These are phyloP conservation scores for Cladosporium sp. DNA, from an alignment of 2,329 filamentous ascomycete species.

Conservation along the genomic window DNA sequence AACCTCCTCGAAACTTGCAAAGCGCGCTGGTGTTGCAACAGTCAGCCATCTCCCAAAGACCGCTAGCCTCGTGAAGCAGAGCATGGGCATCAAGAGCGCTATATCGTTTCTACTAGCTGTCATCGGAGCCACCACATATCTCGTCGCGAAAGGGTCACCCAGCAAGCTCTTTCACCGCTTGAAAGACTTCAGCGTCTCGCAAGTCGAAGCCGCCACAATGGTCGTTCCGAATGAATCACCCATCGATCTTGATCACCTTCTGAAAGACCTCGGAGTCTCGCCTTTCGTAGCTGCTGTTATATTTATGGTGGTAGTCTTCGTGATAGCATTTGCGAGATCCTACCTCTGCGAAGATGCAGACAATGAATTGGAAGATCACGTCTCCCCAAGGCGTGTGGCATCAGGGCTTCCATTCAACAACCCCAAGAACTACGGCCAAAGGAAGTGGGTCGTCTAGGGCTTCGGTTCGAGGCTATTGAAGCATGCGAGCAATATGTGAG, in stretches of 20 bases:
- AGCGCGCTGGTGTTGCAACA: not conserved
- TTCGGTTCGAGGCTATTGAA: not conserved
- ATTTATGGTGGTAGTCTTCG: not conserved
- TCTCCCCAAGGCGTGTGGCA: too few relatives aligned
- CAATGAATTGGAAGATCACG: not conserved
- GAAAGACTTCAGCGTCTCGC: not conserved
- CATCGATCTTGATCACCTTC: not conserved
- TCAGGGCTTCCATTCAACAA: too few relatives aligned
- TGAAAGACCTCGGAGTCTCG: not conserved
- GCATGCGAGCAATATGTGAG: not conserved
- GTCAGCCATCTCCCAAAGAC: not conserved
- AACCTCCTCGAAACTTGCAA: too few relatives aligned
- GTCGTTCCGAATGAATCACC: too few relatives aligned
- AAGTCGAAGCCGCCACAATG: not conserved
- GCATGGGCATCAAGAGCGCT: too few relatives aligned
- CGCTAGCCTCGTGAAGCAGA: too few relatives aligned
- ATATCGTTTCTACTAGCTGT: too few relatives aligned
- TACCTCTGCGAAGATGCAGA: not conserved
- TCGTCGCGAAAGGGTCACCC: too few relatives aligned
- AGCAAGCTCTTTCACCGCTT: not conserved
- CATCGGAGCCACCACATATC: too few relatives aligned
- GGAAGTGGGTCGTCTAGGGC: not conserved
- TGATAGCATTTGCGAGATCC: not conserved
- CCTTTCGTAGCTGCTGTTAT: not conserved
- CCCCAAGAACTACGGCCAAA: not conserved